These are phyloP conservation scores for Ascochyta clinopodiicola DNA, from an alignment of 2,329 filamentous ascomycete species.

Conservation along the genomic window DNA sequence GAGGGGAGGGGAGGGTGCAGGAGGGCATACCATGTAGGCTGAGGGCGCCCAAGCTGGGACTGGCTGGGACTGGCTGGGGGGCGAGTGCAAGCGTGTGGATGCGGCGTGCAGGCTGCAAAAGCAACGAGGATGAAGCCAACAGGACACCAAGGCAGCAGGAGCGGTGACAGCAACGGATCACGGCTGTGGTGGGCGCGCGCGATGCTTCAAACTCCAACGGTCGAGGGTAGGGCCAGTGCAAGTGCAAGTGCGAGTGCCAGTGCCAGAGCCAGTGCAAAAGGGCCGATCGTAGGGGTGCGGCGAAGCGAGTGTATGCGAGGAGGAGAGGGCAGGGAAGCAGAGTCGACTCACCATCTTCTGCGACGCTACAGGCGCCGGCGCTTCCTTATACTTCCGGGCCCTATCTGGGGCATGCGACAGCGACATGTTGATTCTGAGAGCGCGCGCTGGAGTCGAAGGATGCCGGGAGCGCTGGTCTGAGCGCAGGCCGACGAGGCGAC, in stretches of 20 bases:
- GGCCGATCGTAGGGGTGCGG: conserved; percentile 23
- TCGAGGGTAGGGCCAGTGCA: conserved; percentile 21
- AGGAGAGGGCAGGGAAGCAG: conserved; percentile 41
- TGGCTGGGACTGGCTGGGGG: conserved; percentile 21
- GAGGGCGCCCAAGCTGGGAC: conserved; percentile 46
- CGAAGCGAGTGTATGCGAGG: conserved; percentile 31
- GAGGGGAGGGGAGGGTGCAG: background rate
- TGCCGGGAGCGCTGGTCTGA: conserved; percentile 43
- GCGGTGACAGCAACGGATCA: conserved; percentile 34
- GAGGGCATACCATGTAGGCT: conserved; percentile 53
- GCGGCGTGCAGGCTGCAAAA: conserved; percentile 50
- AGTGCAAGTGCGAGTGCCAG: conserved; percentile 9
- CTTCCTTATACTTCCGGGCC: conserved; percentile 54
- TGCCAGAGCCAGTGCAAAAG: conserved; percentile 2
- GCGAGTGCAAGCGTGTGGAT: conserved; percentile 30
- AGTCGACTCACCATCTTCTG: conserved; percentile 53
- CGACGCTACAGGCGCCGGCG: conserved; percentile 53
- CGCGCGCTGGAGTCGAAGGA: conserved; percentile 42
- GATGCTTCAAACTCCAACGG: conserved; percentile 41
- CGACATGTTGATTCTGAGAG: conserved; percentile 51
- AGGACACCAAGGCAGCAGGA: conserved; percentile 2
- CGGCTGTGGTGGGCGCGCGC: conserved; percentile 26
- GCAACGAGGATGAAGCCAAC: conserved; percentile 44
- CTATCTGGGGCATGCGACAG: conserved; percentile 50
- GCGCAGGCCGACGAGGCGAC: conserved; percentile 41